Evolutionary conservation across 495 filamentous ascomycete species (phyloP).

Genomic region (Penicillium lividum): DNA sequence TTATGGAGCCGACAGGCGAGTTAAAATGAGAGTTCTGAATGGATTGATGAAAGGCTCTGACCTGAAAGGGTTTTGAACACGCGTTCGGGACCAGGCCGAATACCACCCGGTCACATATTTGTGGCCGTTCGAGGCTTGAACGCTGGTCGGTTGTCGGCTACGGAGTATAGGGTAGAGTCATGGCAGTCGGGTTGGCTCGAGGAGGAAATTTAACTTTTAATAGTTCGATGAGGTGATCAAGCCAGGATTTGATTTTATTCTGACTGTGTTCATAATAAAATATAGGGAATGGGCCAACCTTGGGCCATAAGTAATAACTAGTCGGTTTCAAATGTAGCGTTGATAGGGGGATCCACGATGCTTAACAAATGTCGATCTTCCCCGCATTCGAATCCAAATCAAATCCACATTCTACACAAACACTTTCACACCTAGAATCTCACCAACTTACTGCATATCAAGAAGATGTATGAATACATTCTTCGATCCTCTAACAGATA

Average conservation of each 20-base stretch:
- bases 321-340: not conserved
- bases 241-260: conserved; percentile 1
- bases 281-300: no score
- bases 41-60: not conserved
- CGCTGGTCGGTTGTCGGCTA: conserved; percentile 8
- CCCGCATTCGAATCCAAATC: conserved; percentile 1
- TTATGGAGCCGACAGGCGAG: conserved; percentile 21
- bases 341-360: conserved; percentile 5
- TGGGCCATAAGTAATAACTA: no score
- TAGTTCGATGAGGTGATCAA: conserved; percentile 6
- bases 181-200: not conserved
- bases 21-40: not conserved
- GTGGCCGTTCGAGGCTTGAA: not conserved
- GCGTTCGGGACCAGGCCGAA: not conserved
- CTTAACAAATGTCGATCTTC: conserved; percentile 6
- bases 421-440: no score
- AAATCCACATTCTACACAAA: not conserved
- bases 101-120: not conserved
- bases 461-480: no score
- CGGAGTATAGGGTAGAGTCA: not conserved
- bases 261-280: not conserved
- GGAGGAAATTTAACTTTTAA: not conserved
- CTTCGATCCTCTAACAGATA: no score
- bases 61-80: conserved; percentile 1
- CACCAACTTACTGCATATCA: no score